A percentile compares a stretch with the other conserved stretches of the same genome.
These are phyloP conservation scores for Saccharomyces hybrid DNA, from an alignment of 1,139 yeast genomes.

Conservation along the genomic window DNA sequence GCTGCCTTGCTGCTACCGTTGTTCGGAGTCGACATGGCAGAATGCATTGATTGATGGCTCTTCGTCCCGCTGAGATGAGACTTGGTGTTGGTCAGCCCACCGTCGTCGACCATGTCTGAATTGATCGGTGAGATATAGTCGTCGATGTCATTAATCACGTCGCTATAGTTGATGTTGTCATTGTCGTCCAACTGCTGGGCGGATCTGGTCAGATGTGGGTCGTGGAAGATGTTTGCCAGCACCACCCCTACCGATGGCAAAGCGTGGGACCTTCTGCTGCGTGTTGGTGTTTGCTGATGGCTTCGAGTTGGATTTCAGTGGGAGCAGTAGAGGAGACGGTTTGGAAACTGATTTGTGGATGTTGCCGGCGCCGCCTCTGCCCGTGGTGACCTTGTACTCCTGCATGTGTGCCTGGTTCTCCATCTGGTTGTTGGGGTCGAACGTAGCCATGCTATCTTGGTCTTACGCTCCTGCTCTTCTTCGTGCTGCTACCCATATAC, in stretches of 20 bases:
- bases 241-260: slow-evolving; percentile 77
- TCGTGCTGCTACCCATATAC: not conserved
- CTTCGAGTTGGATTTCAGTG: slow-evolving; percentile 45
- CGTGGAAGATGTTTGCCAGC: slow-evolving; percentile 70
- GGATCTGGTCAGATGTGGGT: slow-evolving; percentile 53
- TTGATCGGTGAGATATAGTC: slow-evolving; percentile 22
- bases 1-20: slow-evolving; percentile 1
- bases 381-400: slow-evolving; percentile 42
- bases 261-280: slow-evolving; percentile 14
- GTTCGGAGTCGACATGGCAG: not conserved
- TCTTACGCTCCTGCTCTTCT: not conserved
- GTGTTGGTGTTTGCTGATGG: not conserved
- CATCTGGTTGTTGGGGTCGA: not conserved
- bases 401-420: slow-evolving; percentile 1
- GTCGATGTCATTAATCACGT: slow-evolving; percentile 15
- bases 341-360: slow-evolving; percentile 41
- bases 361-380: slow-evolving; percentile 79
- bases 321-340: slow-evolving; percentile 49
- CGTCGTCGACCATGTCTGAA: slow-evolving; percentile 5
- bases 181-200: slow-evolving; percentile 60
- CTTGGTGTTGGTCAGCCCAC: slow-evolving; percentile 2
- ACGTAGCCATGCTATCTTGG: not conserved
- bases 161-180: slow-evolving; percentile 13
- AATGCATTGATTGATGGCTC: not conserved
- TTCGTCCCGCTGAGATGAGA: not conserved